Conservation (phyloP, 805 yeast genomes). For the Zygoascus flipseniorum region DNA sequence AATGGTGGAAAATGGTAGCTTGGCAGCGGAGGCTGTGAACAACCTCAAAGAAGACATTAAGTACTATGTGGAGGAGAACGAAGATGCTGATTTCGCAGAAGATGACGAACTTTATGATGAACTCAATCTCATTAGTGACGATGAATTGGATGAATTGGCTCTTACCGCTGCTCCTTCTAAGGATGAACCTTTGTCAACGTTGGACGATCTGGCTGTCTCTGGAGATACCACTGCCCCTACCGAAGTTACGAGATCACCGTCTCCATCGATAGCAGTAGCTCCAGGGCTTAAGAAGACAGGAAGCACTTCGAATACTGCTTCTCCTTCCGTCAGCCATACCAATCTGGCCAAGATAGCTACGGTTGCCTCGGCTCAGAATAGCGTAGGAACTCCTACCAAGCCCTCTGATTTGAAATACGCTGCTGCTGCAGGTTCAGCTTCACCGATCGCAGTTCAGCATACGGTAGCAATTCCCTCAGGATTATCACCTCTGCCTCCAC, state of each 20-base stretch:
- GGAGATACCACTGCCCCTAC: constrained; percentile 15
- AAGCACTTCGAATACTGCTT: constrained; percentile 12
- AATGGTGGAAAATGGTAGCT: constrained; percentile 66
- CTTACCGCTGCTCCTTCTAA: constrained; percentile 24
- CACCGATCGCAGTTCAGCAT: constrained; percentile 12
- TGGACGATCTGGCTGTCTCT: constrained; percentile 29
- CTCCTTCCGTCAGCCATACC: constrained; percentile 14
- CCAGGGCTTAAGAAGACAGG: constrained; percentile 5
- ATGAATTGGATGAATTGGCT: constrained; percentile 24
- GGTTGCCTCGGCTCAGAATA: constrained; percentile 14
- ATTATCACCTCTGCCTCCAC: constrained; percentile 18
- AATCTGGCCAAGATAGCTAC: constrained; percentile 15
- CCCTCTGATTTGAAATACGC: constrained; percentile 49
- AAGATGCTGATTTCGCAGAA: constrained; percentile 86
- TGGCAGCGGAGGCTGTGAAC: constrained; percentile 70
- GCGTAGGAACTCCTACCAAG: constrained; percentile 35
- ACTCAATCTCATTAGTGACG: constrained; percentile 57
- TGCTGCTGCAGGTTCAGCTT: constrained; percentile 38
- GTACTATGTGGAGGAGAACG: constrained; percentile 89
- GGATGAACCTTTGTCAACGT: constrained; percentile 3
- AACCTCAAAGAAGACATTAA: constrained; percentile 80
- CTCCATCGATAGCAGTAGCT: constrained; percentile 1
- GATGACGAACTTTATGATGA: constrained; percentile 90
- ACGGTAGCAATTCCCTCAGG: constrained; percentile 11
- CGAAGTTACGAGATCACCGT: constrained; percentile 14